phyloP scores from a whole-genome alignment of 2,329 filamentous ascomycete genomes.

The Neofusicoccum cordaticola region DNA sequence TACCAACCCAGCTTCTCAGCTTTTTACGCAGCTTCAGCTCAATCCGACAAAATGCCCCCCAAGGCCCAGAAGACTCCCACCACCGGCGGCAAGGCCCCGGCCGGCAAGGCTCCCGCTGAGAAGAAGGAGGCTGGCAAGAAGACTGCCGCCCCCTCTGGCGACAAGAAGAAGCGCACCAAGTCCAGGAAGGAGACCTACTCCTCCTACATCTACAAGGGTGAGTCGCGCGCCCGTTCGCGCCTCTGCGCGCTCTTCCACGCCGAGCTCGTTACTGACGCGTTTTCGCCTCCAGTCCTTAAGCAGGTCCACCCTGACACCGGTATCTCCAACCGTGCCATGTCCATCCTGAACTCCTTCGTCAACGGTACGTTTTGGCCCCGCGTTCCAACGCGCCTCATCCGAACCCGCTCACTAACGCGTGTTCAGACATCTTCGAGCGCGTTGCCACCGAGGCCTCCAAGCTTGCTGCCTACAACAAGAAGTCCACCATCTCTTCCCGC shows the following conservation, averaged over 20 bases:
- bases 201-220: constrained; percentile 99
- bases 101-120: constrained; percentile 79
- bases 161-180: constrained; percentile 99
- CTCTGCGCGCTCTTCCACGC: constrained; percentile 22
- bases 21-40: constrained; percentile 23
- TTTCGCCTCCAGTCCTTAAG: constrained; percentile 74
- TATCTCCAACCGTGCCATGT: constrained; percentile 99
- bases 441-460: constrained; percentile 98
- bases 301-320: constrained; percentile 99
- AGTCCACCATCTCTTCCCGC: constrained; percentile 98
- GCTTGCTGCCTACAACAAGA: constrained; percentile 99
- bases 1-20: constrained; percentile 29
- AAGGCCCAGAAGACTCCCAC: constrained; percentile 99
- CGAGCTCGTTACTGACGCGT: constrained; percentile 36
- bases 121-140: constrained; percentile 99
- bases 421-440: constrained; percentile 95
- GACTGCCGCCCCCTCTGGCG: constrained; percentile 84
- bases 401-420: constrained; percentile 24
- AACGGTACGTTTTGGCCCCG: constrained; percentile 65
- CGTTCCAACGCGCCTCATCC: neutral
- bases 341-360: constrained; percentile 99
- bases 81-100: constrained; percentile 87
- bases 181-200: constrained; percentile 99
- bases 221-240: constrained; percentile 33
- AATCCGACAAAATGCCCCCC: constrained; percentile 74